Base-by-base conservation (phyloP, 2,329 filamentous ascomycete genomes). In the Emergomyces pasteurianus region DNA sequence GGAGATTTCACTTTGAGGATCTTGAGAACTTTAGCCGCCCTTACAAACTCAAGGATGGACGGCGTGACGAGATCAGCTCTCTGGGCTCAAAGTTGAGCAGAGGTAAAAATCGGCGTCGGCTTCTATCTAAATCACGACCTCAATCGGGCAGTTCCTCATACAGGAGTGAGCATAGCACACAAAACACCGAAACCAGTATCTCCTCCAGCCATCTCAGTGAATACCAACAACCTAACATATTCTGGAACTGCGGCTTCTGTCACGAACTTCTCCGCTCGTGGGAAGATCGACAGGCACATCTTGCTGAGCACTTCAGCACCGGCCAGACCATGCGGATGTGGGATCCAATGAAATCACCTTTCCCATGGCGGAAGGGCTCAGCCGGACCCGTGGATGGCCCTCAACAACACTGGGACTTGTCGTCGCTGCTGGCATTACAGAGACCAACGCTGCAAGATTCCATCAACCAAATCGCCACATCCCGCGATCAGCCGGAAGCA, bases 231-330 rank as follows among this genome's bases (percentile, higher is more conserved):
- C 16, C 23, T 2, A 57, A 47, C 40, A 12, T 26, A 18, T 63
- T 52, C 42, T 63, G 61, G 61, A 61, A 61, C 31, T 63, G 59
- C 40, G 61, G 60, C 50, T 61, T 63, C 47, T 63, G 61, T 40
- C 9, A 49, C 18, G 36, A 47, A 26, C 14, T 63, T 36, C 42
- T 59, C 6, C 40, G 43, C 43, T 46, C 53, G 18, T 63, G 61
- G 61, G 49, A 47, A 36, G 59, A 63, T 26, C 61, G 61, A 26
- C 50, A 61, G 31, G n/a, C 58, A 26, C 61, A 63, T 52, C 55
- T 57, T 28, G 55, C 55, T 16, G 38, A 10, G 12, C 57, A 59
- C 18, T 59, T 59, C 36, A 52, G 31, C n/a, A 38, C n/a, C 42
- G 57, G 57, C 28, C 12, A 49, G 18, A 52, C 57, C 31, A 59